Evolutionary conservation across 352 stramenopile genomes (phyloP).

Genomic region (Phytophthora sp.): DNA sequence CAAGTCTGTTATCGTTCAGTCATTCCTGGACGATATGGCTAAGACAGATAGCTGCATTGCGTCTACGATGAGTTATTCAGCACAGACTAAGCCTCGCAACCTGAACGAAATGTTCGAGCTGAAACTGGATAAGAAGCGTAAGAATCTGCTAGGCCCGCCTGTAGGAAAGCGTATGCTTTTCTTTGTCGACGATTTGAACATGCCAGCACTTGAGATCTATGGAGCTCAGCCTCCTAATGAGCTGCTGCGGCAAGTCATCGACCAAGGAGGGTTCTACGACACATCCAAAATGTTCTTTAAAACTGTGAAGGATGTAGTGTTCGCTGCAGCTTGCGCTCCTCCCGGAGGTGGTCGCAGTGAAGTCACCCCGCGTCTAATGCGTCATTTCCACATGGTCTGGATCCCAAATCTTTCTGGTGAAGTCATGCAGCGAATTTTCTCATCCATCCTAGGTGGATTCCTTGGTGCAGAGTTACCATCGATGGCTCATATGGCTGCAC

Average conservation of each 20-base stretch:
- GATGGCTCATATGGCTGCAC: constrained; percentile 70
- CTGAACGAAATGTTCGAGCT: constrained; percentile 86
- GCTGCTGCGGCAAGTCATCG: constrained; percentile 91
- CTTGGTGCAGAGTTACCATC: constrained; percentile 69
- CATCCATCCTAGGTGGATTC: constrained; percentile 90
- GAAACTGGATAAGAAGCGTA: constrained; percentile 85
- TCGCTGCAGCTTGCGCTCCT: constrained; percentile 85
- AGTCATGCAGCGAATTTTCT: constrained; percentile 92
- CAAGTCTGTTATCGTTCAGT: constrained; percentile 93
- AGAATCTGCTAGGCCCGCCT: constrained; percentile 79
- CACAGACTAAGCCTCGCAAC: constrained; percentile 88
- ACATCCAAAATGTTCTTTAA: constrained; percentile 95
- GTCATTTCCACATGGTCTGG: constrained; percentile 94
- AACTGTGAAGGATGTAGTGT: constrained; percentile 86
- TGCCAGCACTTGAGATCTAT: constrained; percentile 93
- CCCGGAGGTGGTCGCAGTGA: constrained; percentile 88
- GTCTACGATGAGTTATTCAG: constrained; percentile 90
- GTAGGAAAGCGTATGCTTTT: constrained; percentile 85
- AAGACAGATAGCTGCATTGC: constrained; percentile 84
- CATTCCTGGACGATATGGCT: constrained; percentile 90
- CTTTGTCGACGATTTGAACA: constrained; percentile 94
- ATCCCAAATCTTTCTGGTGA: constrained; percentile 84
- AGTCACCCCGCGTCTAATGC: constrained; percentile 83
- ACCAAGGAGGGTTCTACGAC: constrained; percentile 92
- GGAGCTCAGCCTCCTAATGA: constrained; percentile 93